Base-by-base conservation (phyloP, 495 filamentous ascomycete genomes). In the Penicillium maclennaniae region DNA sequence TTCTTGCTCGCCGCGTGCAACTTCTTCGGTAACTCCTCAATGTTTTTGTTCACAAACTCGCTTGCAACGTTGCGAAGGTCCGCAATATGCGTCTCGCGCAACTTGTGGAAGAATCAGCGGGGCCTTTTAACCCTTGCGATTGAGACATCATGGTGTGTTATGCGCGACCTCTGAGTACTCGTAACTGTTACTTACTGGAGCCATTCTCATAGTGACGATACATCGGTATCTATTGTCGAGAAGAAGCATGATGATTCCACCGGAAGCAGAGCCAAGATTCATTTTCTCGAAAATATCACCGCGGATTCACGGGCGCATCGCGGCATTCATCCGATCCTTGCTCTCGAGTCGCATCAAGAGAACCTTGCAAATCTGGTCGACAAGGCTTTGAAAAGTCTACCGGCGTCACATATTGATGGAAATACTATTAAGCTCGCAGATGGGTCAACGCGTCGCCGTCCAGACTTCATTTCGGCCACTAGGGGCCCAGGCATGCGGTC, bases 401-500 rank as follows among this genome's bases (percentile, higher is more conserved):
- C 87, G 1, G 49, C 47, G 5, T 34, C 66, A n/a, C 40, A 54
- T 47, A 45, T 54, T 54, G 53, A 21, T 47, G 20, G 40, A 49
- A 17, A 52, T 9, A 40, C 50, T 41, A 59, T 60, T 20, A 54
- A 25, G 7, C 47, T 75, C 2, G 53, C 58, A 14, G 61, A 65
- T 58, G 66, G 63, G 17, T 51, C 54, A 8, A 15, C 14, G 14
- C 75, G 77, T 43, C 68, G 69, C 39, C 81, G 78, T 31, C 91
- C 91, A 0, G 87, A 96, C 69, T 87, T 97, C 53, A 70, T 98
- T 28, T 81, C 85, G 27, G 91, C 88, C 10, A 97, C 93, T 3
- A 80, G 92, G 41, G 93, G 93, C 0, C 93, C 93, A 0, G 93
- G 93, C 6, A 96, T 98, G 87, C 72, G 79, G 3, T 74, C 85